These are phyloP conservation scores for Pseudogymnoascus sp. DNA, from an alignment of 2,329 filamentous ascomycete genomes.

Conservation along the genomic window DNA sequence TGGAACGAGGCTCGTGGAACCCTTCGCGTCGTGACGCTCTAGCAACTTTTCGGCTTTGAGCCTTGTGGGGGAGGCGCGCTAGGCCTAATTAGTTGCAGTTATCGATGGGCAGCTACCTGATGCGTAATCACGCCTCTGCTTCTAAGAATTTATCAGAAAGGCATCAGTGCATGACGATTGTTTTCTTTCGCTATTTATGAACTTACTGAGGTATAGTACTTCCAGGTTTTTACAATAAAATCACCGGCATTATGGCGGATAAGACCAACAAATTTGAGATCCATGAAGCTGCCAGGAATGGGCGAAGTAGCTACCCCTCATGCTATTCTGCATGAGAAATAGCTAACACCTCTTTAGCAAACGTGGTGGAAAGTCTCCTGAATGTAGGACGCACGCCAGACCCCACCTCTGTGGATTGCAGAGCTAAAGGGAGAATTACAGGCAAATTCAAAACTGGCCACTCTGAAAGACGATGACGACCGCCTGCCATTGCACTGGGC, in stretches of 20 bases:
- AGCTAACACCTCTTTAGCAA: conserved; percentile 41
- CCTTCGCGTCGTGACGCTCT: conserved; percentile 12
- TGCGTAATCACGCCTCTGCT: background rate
- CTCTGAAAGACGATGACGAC: conserved; percentile 72
- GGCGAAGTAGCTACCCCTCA: conserved; percentile 56
- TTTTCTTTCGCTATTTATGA: background rate
- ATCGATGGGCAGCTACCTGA: conserved; percentile 16
- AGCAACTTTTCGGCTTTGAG: conserved; percentile 12
- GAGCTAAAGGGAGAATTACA: conserved; percentile 31
- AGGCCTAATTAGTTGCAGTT: background rate
- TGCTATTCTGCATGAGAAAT: background rate
- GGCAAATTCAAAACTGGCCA: conserved; percentile 74
- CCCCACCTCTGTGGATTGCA: background rate
- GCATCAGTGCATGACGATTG: background rate
- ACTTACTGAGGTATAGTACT: background rate
- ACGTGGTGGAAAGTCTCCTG: conserved; percentile 67
- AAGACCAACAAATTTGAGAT: conserved; percentile 66
- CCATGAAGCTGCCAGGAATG: conserved; percentile 80
- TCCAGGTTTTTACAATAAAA: conserved; percentile 7
- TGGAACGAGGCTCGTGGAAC: conserved; percentile 17
- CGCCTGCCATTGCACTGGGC: conserved; percentile 94
- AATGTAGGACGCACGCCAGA: conserved; percentile 43
- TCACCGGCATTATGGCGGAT: conserved; percentile 20
- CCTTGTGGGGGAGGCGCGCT: conserved; percentile 6
- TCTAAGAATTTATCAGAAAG: conserved; percentile 10